A percentile compares a stretch with the other conserved stretches of the same genome.
Conservation (phyloP, 2,329 filamentous ascomycete genomes). For the Trichoderma semiorbis region DNA sequence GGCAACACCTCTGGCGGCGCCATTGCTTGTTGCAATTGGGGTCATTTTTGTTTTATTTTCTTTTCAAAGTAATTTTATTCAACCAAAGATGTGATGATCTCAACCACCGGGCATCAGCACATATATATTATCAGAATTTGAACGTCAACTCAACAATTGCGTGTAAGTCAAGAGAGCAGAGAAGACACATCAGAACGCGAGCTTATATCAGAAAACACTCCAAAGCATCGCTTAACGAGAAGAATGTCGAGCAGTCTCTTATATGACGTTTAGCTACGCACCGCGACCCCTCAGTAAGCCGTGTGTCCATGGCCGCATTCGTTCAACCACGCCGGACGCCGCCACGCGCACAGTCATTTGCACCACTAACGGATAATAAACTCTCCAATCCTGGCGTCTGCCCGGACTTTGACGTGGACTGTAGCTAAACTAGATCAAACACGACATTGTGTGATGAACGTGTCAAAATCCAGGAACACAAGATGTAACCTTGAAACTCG, state of each 20-base stretch:
- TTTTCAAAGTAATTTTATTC: not conserved
- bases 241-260: not conserved
- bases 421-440: not conserved
- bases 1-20: not conserved
- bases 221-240: not conserved
- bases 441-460: not conserved
- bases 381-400: not conserved
- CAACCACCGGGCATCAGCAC: not conserved
- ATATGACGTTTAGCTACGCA: conserved; percentile 7
- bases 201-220: not conserved
- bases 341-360: conserved; percentile 6
- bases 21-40: conserved; percentile 26
- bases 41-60: conserved; percentile 25
- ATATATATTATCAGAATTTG: not conserved
- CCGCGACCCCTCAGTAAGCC: conserved; percentile 10
- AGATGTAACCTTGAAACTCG: not conserved
- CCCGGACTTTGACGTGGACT: not conserved
- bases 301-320: not conserved
- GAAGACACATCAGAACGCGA: not conserved
- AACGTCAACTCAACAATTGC: not conserved
- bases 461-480: not conserved
- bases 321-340: not conserved
- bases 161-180: not conserved
- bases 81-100: not conserved
- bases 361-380: not conserved